Conservation (phyloP, 164 flowering plant genomes). For the Vitis rotundifolia region DNA sequence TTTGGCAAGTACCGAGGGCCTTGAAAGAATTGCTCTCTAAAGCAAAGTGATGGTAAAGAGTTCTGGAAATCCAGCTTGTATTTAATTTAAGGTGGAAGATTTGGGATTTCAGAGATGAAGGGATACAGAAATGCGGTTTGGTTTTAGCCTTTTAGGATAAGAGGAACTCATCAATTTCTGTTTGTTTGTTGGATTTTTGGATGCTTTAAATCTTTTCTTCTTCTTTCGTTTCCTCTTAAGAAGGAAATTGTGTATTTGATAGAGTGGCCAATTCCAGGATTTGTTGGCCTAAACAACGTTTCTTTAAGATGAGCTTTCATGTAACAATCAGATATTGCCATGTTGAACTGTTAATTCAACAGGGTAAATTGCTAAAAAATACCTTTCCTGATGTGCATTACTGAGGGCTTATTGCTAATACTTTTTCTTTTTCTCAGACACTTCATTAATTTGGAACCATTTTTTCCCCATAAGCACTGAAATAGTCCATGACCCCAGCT, state of each 20-base stretch:
- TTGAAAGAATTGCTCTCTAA: conserved; percentile 11
- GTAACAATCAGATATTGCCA: not conserved
- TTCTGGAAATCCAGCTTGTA: conserved; percentile 15
- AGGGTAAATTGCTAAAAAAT: not conserved
- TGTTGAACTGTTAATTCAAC: no score
- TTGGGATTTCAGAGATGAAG: conserved; percentile 3
- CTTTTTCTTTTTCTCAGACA: no score
- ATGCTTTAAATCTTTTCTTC: conserved; percentile 24
- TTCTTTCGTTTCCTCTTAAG: not conserved
- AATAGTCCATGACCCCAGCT: no score
- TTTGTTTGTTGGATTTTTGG: conserved; percentile 2
- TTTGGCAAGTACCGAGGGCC: conserved; percentile 46
- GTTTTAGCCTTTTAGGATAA: conserved; percentile 6
- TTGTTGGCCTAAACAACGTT: not conserved
- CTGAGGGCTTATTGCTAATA: not conserved
- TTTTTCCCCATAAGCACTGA: no score
- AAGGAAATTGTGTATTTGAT: conserved; percentile 4
- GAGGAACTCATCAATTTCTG: conserved; percentile 14
- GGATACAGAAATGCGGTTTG: conserved; percentile 2
- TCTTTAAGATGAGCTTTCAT: conserved; percentile 1
- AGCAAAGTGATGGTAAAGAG: not conserved
- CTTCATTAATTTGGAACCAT: no score
- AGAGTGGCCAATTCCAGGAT: not conserved
- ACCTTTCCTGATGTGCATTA: not conserved
- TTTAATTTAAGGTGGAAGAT: conserved; percentile 7